phyloP scores from a whole-genome alignment of 1,284 basidiomycete species.

The Mycosarcoma mackinlayi region DNA sequence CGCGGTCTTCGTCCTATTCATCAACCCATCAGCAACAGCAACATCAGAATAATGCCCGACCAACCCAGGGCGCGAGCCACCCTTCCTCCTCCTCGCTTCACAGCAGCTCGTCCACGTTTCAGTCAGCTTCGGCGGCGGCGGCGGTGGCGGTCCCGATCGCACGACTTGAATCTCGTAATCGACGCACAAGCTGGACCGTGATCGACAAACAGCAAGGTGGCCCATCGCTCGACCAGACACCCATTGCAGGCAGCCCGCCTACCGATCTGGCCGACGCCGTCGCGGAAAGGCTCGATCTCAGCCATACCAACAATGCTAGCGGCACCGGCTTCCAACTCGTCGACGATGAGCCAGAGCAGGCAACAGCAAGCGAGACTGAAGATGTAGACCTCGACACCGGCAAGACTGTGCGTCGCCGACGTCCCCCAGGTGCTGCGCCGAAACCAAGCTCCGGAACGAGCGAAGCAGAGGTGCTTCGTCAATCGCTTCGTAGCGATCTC shows the following conservation, averaged over 20 bases:
- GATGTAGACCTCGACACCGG: slow-evolving; percentile 41
- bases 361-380: slow-evolving; percentile 35
- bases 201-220: slow-evolving; percentile 28
- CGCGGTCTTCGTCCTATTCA: slow-evolving; percentile 38
- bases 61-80: slow-evolving; percentile 16
- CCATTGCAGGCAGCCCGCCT: slow-evolving; percentile 48
- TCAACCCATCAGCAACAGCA: slow-evolving; percentile 19
- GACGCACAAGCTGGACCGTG: slow-evolving; percentile 51
- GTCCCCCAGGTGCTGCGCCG: slow-evolving; percentile 11
- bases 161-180: slow-evolving; percentile 5
- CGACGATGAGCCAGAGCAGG: slow-evolving; percentile 18
- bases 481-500: slow-evolving; percentile 30
- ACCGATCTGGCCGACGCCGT: slow-evolving; percentile 40
- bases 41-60: slow-evolving; percentile 6
- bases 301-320: slow-evolving; percentile 2
- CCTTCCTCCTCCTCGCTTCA: slow-evolving; percentile 16
- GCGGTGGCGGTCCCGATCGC: slow-evolving; percentile 7
- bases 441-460: slow-evolving; percentile 32
- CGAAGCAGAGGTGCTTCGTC: slow-evolving; percentile 36
- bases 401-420: slow-evolving; percentile 25
- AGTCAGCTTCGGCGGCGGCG: neutral
- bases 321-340: slow-evolving; percentile 42
- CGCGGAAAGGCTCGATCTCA: slow-evolving; percentile 25
- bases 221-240: slow-evolving; percentile 33
- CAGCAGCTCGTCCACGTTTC: slow-evolving; percentile 4